Evolutionary conservation across 129 eudicot species (phyloP), one percentile per base, ranked within the genome.

Genomic region (Centrapalus pauciflorus): DNA sequence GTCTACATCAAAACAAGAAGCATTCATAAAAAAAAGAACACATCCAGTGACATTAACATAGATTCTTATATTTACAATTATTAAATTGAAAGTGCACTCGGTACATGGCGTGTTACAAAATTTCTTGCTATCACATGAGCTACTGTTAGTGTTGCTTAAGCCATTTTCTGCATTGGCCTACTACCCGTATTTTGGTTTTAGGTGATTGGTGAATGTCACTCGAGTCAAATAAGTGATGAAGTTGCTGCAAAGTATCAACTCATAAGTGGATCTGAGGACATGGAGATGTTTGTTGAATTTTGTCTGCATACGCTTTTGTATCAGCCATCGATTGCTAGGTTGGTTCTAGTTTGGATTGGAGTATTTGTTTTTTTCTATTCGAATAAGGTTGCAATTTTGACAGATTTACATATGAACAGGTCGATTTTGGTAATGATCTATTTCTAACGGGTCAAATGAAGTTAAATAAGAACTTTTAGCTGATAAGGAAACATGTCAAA

Each of bases 121-220:
- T 71, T 19, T 69, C 19, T 38, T 55, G 43, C 41, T 50, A 48
- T 64, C 55, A 16, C 43, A 27, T 64, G 14, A 24, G 27, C 19
- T 74, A 20, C 10, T 55, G 25, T 50, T 32, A 10, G 35, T 50
- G 27, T 59, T 60, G 30, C 41, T 67, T 46, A 21, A 33, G 52
- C 23, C 40, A 57, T 57, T 48, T 45, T 35, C 35, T 19, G 28
- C 43, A 52, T 9, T 56, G 38, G 37, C 37, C 28, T 63, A 30
- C 66, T 4, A 3, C 30, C 23, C 10, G 10, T 37, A 64, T 49
- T 23, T 66, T 79, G 68, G 55, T 66, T 84, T 58, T 75, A 92
- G 98, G 96, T 88, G 59, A 83, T 92, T 79, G 96, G 98, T 43
- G 98, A 88, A 26, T 83, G 89, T 59, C 90, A 92, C 79, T 75